These are phyloP conservation scores for Teunomyces cretensis DNA, from an alignment of 805 yeast species.

Conservation along the genomic window DNA sequence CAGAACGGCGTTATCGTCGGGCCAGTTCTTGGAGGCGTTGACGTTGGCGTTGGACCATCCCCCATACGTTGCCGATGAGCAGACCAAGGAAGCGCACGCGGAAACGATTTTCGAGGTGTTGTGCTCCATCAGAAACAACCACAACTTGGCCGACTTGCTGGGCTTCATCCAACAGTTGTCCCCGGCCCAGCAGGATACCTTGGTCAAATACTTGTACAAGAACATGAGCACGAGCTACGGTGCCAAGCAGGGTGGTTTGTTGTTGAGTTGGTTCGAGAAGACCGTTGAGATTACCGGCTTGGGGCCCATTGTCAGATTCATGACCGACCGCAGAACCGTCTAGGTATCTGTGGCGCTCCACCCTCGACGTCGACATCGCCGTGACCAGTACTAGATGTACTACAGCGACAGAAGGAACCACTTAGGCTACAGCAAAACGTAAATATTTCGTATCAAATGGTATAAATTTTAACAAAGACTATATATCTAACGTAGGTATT, in stretches of 20 bases:
- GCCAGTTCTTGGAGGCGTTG: constrained; percentile 70
- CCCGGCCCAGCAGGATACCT: constrained; percentile 67
- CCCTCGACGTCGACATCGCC: too few species aligned
- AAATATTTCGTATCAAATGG: not conserved
- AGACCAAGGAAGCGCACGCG: constrained; percentile 46
- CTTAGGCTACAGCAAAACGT: not conserved
- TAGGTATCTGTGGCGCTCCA: too few species aligned
- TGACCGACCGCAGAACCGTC: constrained; percentile 78
- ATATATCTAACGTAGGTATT: too few species aligned
- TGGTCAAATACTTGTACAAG: constrained; percentile 81
- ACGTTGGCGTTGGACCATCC: constrained; percentile 64
- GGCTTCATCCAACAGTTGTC: constrained; percentile 57
- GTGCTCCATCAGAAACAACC: constrained; percentile 47
- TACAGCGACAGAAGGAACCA: not conserved
- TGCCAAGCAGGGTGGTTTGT: constrained; percentile 80
- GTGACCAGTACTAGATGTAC: constrained; percentile 1
- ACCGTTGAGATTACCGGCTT: constrained; percentile 80
- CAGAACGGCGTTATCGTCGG: constrained; percentile 65
- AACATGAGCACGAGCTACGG: constrained; percentile 79
- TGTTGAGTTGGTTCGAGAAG: constrained; percentile 91
- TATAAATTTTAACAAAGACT: not conserved
- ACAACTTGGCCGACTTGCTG: constrained; percentile 66
- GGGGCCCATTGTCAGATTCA: constrained; percentile 83
- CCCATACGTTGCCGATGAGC: constrained; percentile 76
- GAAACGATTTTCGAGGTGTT: constrained; percentile 68